A percentile compares a stretch with the other conserved stretches of the same genome.
phyloP scores from a whole-genome alignment of 2,329 filamentous ascomycete species.

The Eutypa lata region DNA sequence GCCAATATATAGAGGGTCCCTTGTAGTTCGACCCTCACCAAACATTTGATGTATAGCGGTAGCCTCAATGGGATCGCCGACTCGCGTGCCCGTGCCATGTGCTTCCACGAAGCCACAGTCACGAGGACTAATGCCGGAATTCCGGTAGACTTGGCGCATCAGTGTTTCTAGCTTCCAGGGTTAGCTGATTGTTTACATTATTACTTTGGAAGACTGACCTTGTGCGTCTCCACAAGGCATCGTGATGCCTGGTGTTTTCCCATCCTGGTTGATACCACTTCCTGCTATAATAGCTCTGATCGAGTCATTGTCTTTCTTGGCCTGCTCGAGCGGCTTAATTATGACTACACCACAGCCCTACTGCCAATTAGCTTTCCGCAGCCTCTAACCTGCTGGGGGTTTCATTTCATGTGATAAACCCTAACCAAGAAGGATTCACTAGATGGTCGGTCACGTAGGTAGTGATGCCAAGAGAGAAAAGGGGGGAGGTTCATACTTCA shows the following conservation, averaged over 20 bases:
- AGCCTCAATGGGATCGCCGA: conserved; percentile 56
- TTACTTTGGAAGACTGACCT: conserved; percentile 21
- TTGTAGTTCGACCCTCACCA: conserved; percentile 34
- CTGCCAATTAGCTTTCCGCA: not conserved
- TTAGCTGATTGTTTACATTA: conserved; percentile 12
- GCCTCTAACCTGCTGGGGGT: no score
- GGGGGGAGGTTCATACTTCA: conserved; percentile 32
- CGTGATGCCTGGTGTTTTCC: conserved; percentile 53
- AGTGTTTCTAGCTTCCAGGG: conserved; percentile 28
- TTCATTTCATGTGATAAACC: not conserved
- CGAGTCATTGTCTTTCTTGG: conserved; percentile 52
- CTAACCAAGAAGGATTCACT: not conserved
- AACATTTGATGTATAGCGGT: conserved; percentile 44
- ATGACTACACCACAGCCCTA: conserved; percentile 50
- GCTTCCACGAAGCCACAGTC: conserved; percentile 46
- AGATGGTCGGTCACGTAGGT: no score
- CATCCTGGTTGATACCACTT: conserved; percentile 54
- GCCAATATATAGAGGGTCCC: conserved; percentile 43
- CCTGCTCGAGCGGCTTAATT: conserved; percentile 54
- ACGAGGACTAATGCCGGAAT: conserved; percentile 35
- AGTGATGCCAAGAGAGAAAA: not conserved
- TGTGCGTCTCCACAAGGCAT: conserved; percentile 52
- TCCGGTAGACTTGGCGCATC: conserved; percentile 41
- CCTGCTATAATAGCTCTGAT: conserved; percentile 50
- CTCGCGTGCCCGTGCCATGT: conserved; percentile 54